A percentile compares a stretch with the other conserved stretches of the same genome.
Conservation (phyloP, 257 asterid genomes). For the Solanum chiquidenum region DNA sequence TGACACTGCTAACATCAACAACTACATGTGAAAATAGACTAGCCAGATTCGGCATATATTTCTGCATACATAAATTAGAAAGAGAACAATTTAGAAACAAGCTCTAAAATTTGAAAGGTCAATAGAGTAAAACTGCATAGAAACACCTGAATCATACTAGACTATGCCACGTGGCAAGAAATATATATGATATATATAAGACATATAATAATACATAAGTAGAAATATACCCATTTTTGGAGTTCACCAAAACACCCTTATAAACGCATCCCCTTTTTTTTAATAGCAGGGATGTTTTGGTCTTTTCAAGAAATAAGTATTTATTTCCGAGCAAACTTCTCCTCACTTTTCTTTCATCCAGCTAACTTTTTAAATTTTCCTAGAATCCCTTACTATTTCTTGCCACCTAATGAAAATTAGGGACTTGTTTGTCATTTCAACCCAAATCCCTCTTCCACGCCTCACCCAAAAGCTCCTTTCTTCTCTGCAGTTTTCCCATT, state of each 20-base stretch:
- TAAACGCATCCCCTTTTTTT: background rate
- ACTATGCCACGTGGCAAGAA: background rate
- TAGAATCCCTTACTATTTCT: background rate
- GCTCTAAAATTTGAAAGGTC: background rate
- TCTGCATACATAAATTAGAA: slow-evolving; percentile 28
- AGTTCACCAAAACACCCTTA: background rate
- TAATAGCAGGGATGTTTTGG: background rate
- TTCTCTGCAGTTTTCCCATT: background rate
- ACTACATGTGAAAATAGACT: slow-evolving; percentile 76
- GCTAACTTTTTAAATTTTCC: background rate
- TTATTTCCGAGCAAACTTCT: background rate
- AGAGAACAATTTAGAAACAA: background rate
- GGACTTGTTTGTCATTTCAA: background rate
- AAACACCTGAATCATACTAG: background rate
- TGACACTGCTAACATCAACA: slow-evolving; percentile 90
- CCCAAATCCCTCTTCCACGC: background rate
- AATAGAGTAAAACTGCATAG: background rate
- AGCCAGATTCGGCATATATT: slow-evolving; percentile 91
- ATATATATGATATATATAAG: background rate
- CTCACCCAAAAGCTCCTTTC: background rate
- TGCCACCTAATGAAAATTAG: background rate
- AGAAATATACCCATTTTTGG: background rate
- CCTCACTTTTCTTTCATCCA: background rate
- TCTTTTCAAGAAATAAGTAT: background rate
- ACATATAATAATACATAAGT: too few species aligned